Conservation (phyloP, 768 basidiomycete genomes). For the Dioszegia crocea region DNA sequence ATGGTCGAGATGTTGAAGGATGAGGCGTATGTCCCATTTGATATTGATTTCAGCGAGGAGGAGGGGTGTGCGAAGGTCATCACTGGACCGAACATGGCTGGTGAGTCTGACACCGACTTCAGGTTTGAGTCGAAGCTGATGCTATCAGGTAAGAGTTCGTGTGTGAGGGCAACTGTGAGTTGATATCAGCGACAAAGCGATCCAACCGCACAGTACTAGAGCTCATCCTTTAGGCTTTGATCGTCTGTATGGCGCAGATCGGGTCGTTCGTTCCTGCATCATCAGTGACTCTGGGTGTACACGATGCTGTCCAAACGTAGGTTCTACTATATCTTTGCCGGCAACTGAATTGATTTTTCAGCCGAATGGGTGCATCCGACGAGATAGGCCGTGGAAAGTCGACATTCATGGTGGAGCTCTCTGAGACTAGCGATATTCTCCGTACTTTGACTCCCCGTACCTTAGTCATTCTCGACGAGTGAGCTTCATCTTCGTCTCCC, state of each 20-base stretch:
- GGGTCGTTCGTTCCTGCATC: conserved; percentile 81
- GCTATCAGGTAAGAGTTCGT: conserved; percentile 68
- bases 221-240: conserved; percentile 18
- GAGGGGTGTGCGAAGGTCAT: conserved; percentile 47
- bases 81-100: conserved; percentile 55
- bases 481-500: conserved; percentile 13
- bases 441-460: conserved; percentile 67
- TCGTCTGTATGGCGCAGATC: conserved; percentile 68
- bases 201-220: background rate
- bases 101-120: conserved; percentile 28
- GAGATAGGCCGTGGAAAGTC: conserved; percentile 80
- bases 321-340: background rate
- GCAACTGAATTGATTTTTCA: background rate
- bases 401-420: conserved; percentile 94
- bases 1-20: conserved; percentile 76
- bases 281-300: conserved; percentile 67
- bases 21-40: conserved; percentile 83
- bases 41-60: conserved; percentile 61
- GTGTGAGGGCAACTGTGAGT: conserved; percentile 55
- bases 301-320: conserved; percentile 82
- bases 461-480: conserved; percentile 78
- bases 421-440: conserved; percentile 86
- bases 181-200: background rate
- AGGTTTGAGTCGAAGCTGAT: too few species aligned
- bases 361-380: conserved; percentile 62